Percentiles rank a stretch among this genome's conserved stretches.
These are phyloP conservation scores for Serendipita sp. DNA, from an alignment of 768 basidiomycete genomes.

Conservation along the genomic window DNA sequence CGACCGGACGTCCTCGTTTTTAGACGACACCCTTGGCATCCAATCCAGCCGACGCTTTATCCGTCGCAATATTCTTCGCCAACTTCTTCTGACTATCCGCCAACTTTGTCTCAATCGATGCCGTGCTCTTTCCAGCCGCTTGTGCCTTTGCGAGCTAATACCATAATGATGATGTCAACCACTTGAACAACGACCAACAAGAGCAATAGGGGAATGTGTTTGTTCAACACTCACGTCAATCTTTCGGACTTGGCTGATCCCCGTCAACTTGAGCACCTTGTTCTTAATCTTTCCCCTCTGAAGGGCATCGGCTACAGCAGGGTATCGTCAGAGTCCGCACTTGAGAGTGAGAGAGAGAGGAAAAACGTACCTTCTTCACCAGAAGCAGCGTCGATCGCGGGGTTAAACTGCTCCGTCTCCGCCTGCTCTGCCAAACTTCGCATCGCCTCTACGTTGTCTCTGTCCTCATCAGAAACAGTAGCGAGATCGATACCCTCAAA, in stretches of 20 bases:
- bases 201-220: no score
- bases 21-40: slow-evolving; percentile 19
- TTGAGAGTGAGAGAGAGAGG: not conserved
- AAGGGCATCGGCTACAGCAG: slow-evolving; percentile 20
- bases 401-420: slow-evolving; percentile 24
- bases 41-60: slow-evolving; percentile 19
- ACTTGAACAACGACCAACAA: slow-evolving; percentile 9
- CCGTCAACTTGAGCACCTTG: slow-evolving; percentile 30
- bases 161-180: no score
- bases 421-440: slow-evolving; percentile 24
- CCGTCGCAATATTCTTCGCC: slow-evolving; percentile 22
- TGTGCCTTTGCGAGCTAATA: slow-evolving; percentile 23
- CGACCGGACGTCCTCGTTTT: not conserved
- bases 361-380: slow-evolving; percentile 16
- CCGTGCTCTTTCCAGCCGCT: slow-evolving; percentile 20
- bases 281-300: slow-evolving; percentile 28
- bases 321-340: not conserved
- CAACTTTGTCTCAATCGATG: slow-evolving; percentile 16
- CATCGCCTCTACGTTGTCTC: slow-evolving; percentile 20
- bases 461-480: slow-evolving; percentile 18
- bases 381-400: slow-evolving; percentile 21
- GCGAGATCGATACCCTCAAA: slow-evolving; percentile 18
- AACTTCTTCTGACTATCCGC: slow-evolving; percentile 21
- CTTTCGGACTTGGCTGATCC: slow-evolving; percentile 17
- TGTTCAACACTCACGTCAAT: slow-evolving; percentile 11